Percentiles rank a stretch among this genome's conserved stretches.
Conservation (phyloP, 1,284 basidiomycete species). For the Flammula alnicola region DNA sequence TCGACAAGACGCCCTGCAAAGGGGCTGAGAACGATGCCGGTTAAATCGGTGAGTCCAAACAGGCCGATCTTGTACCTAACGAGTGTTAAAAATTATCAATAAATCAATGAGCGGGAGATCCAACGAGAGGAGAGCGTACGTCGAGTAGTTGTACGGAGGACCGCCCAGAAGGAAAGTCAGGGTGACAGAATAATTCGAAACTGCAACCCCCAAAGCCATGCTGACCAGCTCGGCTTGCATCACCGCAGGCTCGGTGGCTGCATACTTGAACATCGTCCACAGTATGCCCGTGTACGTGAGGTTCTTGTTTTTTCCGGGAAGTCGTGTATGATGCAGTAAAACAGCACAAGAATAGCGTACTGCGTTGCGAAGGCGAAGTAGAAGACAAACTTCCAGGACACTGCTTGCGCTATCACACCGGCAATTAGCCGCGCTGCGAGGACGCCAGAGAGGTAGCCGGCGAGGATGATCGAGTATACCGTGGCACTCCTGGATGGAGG, state of each 20-base stretch:
- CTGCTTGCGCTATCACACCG: constrained; percentile 59
- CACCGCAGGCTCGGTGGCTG: constrained; percentile 62
- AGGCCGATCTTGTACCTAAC: constrained; percentile 51
- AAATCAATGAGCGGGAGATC: constrained; percentile 16
- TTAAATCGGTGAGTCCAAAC: constrained; percentile 64
- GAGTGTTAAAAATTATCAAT: background rate
- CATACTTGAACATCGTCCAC: constrained; percentile 58
- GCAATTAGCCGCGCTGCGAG: constrained; percentile 63
- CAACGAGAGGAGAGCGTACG: constrained; percentile 35
- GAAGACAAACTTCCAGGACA: constrained; percentile 58
- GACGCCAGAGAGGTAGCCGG: constrained; percentile 64
- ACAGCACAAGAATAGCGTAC: constrained; percentile 44
- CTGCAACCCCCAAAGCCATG: constrained; percentile 51
- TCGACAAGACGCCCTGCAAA: constrained; percentile 61
- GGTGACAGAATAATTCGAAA: constrained; percentile 62
- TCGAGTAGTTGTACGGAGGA: constrained; percentile 58
- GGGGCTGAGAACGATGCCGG: constrained; percentile 58
- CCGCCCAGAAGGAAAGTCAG: constrained; percentile 68
- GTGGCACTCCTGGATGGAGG: constrained; percentile 57
- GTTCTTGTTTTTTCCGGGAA: constrained; percentile 55
- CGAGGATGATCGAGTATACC: constrained; percentile 62
- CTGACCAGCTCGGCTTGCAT: constrained; percentile 57
- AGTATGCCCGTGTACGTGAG: constrained; percentile 58
- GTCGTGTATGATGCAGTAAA: constrained; percentile 63
- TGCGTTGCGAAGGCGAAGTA: constrained; percentile 60